A percentile compares a stretch with the other conserved stretches of the same genome.
phyloP scores from a whole-genome alignment of 148 eudicot species.

The Vaccinium darrowii region DNA sequence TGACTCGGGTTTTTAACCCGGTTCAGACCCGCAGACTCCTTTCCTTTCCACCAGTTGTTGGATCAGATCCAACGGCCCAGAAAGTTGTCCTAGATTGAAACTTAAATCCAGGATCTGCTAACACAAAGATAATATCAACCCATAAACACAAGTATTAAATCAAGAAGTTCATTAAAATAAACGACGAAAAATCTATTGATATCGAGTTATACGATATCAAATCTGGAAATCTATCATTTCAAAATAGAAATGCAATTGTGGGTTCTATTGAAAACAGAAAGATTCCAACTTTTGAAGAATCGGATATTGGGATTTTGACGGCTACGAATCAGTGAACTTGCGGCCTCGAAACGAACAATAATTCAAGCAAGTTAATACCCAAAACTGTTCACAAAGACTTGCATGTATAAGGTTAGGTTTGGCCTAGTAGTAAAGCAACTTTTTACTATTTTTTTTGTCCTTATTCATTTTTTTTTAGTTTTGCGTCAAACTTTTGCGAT shows the following conservation, averaged over 20 bases:
- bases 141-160: not conserved
- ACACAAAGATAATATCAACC: not conserved
- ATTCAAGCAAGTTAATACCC: not conserved
- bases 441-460: no score
- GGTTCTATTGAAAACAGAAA: not conserved
- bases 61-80: no score
- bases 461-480: no score
- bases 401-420: no score
- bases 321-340: slow-evolving; percentile 5
- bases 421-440: no score
- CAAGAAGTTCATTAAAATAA: not conserved
- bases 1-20: no score
- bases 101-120: no score
- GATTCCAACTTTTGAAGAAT: not conserved
- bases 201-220: not conserved
- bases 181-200: not conserved
- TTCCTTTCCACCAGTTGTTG: no score
- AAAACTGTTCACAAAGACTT: not conserved
- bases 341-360: not conserved
- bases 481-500: no score
- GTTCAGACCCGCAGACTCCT: no score
- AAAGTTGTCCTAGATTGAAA: no score
- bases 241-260: not conserved
- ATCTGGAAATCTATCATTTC: not conserved
- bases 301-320: not conserved